Evolutionary conservation across 2,329 filamentous ascomycete genomes (phyloP).

Genomic region (Atkinsonella texensis): DNA sequence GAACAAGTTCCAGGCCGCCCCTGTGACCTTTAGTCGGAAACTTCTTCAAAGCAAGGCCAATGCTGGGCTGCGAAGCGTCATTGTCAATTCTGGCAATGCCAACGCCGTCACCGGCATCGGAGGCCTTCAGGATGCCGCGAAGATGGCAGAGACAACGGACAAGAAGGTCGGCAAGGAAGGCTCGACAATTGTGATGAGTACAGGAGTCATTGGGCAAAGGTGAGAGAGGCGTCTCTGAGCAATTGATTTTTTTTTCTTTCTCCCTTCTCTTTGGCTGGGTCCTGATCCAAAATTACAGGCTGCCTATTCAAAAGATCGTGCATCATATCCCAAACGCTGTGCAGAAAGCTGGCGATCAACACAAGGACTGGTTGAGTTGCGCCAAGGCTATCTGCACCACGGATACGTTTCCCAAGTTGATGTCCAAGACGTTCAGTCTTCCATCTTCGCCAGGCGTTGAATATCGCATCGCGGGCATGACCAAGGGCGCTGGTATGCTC

Average conservation of each 20-base stretch:
- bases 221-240: constrained; percentile 19
- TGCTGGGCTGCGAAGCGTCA: constrained; percentile 62
- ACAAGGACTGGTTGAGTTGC: constrained; percentile 76
- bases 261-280: background rate
- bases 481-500: constrained; percentile 98
- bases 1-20: constrained; percentile 96
- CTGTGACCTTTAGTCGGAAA: constrained; percentile 72
- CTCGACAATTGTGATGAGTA: constrained; percentile 91
- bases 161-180: constrained; percentile 37
- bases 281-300: constrained; percentile 27
- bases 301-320: constrained; percentile 86
- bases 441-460: constrained; percentile 64
- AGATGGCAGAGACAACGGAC: constrained; percentile 74
- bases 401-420: constrained; percentile 93
- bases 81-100: constrained; percentile 92
- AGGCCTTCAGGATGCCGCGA: constrained; percentile 74
- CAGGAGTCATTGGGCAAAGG: constrained; percentile 92
- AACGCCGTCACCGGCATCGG: constrained; percentile 93
- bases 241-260: background rate
- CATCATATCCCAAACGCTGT: constrained; percentile 69
- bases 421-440: constrained; percentile 72
- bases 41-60: constrained; percentile 57
- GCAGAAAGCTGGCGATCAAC: constrained; percentile 56
- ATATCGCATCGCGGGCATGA: constrained; percentile 87
- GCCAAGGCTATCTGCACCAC: constrained; percentile 95